phyloP scores from a whole-genome alignment of 2,329 filamentous ascomycete species.

The Periconia macrospinosa region DNA sequence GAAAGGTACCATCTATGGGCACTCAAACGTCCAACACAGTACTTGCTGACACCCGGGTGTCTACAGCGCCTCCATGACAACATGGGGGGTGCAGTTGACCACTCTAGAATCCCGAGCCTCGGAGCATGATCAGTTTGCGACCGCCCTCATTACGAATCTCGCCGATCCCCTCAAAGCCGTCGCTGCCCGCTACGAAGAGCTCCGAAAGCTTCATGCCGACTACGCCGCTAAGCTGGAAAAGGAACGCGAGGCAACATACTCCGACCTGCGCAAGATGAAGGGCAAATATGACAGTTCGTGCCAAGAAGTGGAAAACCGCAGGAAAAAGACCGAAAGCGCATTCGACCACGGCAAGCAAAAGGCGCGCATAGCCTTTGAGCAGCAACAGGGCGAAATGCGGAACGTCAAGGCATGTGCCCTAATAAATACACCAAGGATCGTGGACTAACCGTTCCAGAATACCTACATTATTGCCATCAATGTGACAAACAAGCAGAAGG shows the following conservation, averaged over 20 bases:
- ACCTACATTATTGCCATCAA: slow-evolving; percentile 96
- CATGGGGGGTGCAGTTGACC: slow-evolving; percentile 91
- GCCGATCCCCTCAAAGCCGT: slow-evolving; percentile 84
- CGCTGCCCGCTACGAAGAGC: slow-evolving; percentile 77
- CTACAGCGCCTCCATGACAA: slow-evolving; percentile 84
- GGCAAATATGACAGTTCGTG: slow-evolving; percentile 89
- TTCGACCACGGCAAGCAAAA: slow-evolving; percentile 86
- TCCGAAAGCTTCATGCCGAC: slow-evolving; percentile 87
- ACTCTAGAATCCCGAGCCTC: slow-evolving; percentile 84
- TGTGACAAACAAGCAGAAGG: slow-evolving; percentile 96
- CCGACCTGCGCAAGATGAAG: slow-evolving; percentile 86
- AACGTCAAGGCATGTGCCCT: slow-evolving; percentile 68
- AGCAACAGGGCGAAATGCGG: slow-evolving; percentile 92
- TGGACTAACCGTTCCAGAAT: slow-evolving; percentile 58
- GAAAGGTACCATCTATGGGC: slow-evolving; percentile 65
- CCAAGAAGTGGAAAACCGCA: slow-evolving; percentile 89
- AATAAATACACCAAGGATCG: neutral
- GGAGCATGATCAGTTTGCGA: slow-evolving; percentile 85
- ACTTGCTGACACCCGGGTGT: slow-evolving; percentile 20
- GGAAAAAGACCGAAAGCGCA: slow-evolving; percentile 93
- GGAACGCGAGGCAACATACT: slow-evolving; percentile 82
- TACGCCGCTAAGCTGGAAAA: slow-evolving; percentile 87
- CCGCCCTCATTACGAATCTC: slow-evolving; percentile 75
- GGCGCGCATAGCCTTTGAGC: slow-evolving; percentile 86
- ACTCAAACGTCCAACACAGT: neutral